Percentiles rank a stretch among this genome's conserved stretches.
These are phyloP conservation scores for Picochlorum sp. DNA, from an alignment of 139 green algal genomes.

Conservation along the genomic window DNA sequence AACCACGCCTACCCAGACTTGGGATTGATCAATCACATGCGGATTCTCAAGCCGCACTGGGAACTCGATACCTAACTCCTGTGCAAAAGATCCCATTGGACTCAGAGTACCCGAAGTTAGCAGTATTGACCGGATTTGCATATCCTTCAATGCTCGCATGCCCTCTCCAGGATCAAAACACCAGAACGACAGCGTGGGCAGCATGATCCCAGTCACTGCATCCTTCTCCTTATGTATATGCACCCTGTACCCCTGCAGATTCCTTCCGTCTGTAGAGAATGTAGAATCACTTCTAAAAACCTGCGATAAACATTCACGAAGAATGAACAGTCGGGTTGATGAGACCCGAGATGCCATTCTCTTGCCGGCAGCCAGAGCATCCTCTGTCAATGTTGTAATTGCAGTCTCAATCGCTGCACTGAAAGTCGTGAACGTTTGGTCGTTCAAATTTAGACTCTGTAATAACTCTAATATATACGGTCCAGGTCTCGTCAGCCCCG, in stretches of 20 bases:
- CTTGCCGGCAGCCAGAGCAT: constrained; percentile 23
- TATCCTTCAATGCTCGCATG: constrained; percentile 45
- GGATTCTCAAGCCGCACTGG: constrained; percentile 87
- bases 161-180: constrained; percentile 73
- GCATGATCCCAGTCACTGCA: constrained; percentile 4
- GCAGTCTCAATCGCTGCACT: constrained; percentile 25
- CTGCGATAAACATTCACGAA: constrained; percentile 46
- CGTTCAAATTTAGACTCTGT: constrained; percentile 16
- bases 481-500: constrained; percentile 35
- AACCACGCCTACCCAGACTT: constrained; percentile 85
- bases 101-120: constrained; percentile 88
- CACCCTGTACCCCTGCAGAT: constrained; percentile 49
- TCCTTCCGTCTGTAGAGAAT: not conserved
- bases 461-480: constrained; percentile 40
- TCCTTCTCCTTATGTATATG: constrained; percentile 54
- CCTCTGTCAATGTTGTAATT: constrained; percentile 21
- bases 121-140: constrained; percentile 63
- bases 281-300: constrained; percentile 44
- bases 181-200: constrained; percentile 80
- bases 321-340: constrained; percentile 29
- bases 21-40: constrained; percentile 71
- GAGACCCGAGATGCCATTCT: constrained; percentile 28
- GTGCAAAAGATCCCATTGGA: constrained; percentile 76
- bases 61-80: constrained; percentile 83
- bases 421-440: constrained; percentile 15